Conservation (phyloP, 1,284 basidiomycete species). For the Erythrobasidium hasegawianum region DNA sequence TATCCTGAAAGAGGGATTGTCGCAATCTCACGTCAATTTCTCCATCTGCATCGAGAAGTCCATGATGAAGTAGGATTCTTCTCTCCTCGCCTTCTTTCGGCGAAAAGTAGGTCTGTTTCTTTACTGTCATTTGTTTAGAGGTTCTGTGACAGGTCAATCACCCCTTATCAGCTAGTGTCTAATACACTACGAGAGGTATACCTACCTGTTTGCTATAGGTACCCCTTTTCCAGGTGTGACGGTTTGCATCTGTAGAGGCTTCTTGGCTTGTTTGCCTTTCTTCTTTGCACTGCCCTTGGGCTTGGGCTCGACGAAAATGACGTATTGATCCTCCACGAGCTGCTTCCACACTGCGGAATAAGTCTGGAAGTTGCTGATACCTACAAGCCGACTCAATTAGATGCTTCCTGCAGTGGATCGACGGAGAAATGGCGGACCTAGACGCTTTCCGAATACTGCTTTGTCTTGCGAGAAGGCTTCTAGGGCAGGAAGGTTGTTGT, state of each 20-base stretch:
- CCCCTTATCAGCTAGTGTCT: too few relatives aligned
- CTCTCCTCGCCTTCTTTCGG: slow-evolving; percentile 19
- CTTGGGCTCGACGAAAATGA: not conserved
- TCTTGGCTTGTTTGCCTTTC: not conserved
- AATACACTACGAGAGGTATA: too few relatives aligned
- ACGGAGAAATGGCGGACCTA: slow-evolving; percentile 2
- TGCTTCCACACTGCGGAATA: not conserved
- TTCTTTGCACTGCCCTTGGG: not conserved
- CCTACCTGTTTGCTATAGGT: not conserved
- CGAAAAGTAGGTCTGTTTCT: slow-evolving; percentile 14
- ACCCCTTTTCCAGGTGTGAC: not conserved
- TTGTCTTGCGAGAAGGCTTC: not conserved
- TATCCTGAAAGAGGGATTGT: too few relatives aligned
- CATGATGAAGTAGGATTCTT: not conserved
- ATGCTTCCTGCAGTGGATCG: too few relatives aligned
- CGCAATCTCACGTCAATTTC: not conserved
- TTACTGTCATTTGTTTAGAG: not conserved
- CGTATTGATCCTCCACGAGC: not conserved
- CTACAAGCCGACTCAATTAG: too few relatives aligned
- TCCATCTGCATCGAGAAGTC: not conserved
- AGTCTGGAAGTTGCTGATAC: not conserved
- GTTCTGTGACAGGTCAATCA: not conserved
- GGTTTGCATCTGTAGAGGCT: not conserved
- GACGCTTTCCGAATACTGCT: slow-evolving; percentile 1
- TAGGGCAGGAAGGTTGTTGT: not conserved